phyloP scores from a whole-genome alignment of 768 basidiomycete species.

The Boletellus emodensis region DNA sequence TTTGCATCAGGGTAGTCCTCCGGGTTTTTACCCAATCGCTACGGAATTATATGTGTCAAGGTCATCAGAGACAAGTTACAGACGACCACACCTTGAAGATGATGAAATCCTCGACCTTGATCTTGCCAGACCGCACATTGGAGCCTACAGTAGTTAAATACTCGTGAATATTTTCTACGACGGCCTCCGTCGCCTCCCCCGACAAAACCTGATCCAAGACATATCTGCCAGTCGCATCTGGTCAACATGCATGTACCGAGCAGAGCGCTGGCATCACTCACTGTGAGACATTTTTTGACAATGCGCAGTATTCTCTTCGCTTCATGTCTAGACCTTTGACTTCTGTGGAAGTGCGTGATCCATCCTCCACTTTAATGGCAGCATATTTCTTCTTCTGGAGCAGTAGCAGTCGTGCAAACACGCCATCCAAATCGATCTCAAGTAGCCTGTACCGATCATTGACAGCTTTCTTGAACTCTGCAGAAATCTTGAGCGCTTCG shows the following conservation, averaged over 20 bases:
- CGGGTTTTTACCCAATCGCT: constrained; percentile 95
- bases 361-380: constrained; percentile 90
- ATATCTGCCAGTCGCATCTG: constrained; percentile 50
- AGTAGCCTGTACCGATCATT: constrained; percentile 94
- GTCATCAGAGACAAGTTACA: not conserved
- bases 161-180: constrained; percentile 90
- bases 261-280: constrained; percentile 37
- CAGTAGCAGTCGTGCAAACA: constrained; percentile 89
- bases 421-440: constrained; percentile 93
- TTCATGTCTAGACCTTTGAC: constrained; percentile 99
- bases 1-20: constrained; percentile 97
- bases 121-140: constrained; percentile 70
- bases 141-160: constrained; percentile 76
- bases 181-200: constrained; percentile 84
- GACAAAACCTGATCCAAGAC: constrained; percentile 89
- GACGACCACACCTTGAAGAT: constrained; percentile 74
- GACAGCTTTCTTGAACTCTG: constrained; percentile 91
- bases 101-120: constrained; percentile 91
- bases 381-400: constrained; percentile 99
- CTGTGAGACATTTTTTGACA: constrained; percentile 94
- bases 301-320: constrained; percentile 86
- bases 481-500: constrained; percentile 88
- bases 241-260: not conserved
- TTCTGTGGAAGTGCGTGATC: constrained; percentile 72
- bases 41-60: not conserved